phyloP scores from a whole-genome alignment of 768 basidiomycete species.

The Phylloporus sp. region DNA sequence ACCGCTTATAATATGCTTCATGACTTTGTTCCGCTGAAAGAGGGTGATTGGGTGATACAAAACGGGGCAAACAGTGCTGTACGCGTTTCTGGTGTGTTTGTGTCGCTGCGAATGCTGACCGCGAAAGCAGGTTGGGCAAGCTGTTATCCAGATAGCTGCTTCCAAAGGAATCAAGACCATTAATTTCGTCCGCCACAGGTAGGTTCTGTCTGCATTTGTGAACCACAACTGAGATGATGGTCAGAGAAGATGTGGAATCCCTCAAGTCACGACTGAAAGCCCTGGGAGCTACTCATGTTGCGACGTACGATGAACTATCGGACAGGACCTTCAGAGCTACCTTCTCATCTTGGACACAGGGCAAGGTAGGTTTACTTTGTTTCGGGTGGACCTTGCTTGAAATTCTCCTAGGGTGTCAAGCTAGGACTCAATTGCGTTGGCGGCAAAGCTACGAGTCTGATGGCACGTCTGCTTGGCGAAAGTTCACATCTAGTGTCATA shows the following conservation, averaged over 20 bases:
- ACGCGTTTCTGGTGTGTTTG: slow-evolving; percentile 19
- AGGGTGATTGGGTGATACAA: slow-evolving; percentile 79
- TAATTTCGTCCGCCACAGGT: slow-evolving; percentile 77
- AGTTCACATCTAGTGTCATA: slow-evolving; percentile 79
- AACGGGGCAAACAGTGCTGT: slow-evolving; percentile 86
- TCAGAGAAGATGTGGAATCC: slow-evolving; percentile 48
- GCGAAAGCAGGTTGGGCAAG: slow-evolving; percentile 63
- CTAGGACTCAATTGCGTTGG: slow-evolving; percentile 57
- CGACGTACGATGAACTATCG: slow-evolving; percentile 69
- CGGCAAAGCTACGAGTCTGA: slow-evolving; percentile 61
- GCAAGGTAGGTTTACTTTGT: slow-evolving; percentile 40
- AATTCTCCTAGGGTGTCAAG: slow-evolving; percentile 32
- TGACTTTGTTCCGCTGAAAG: slow-evolving; percentile 56
- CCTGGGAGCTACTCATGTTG: slow-evolving; percentile 72
- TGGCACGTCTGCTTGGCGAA: slow-evolving; percentile 62
- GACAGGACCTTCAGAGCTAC: slow-evolving; percentile 50
- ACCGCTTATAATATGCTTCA: slow-evolving; percentile 81
- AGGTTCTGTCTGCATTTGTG: neutral
- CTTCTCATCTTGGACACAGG: slow-evolving; percentile 60
- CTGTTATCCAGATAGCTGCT: slow-evolving; percentile 82
- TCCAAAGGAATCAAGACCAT: slow-evolving; percentile 67
- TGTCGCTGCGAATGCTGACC: neutral
- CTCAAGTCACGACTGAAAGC: slow-evolving; percentile 47
- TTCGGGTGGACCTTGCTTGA: slow-evolving; percentile 6
- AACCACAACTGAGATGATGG: neutral